Evolutionary conservation across 1,284 basidiomycete species (phyloP), one percentile per base, ranked within the genome.

Genomic region (Retiboletus flavoniger): DNA sequence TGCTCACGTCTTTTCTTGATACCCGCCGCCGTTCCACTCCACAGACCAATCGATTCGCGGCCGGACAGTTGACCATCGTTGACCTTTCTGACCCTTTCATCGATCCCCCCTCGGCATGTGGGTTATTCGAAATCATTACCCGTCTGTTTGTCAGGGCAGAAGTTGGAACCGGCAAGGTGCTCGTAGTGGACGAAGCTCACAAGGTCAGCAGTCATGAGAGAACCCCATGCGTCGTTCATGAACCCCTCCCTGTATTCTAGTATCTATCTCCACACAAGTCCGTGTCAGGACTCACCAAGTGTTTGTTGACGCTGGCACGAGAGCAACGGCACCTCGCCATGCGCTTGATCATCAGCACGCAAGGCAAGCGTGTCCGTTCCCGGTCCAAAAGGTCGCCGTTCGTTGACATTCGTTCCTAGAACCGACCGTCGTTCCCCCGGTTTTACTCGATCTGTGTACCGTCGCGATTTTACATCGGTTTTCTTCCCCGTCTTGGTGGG

Each of bases 71-170:
- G 4, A 85, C 83, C 0, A 81, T 88, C 14, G 62, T 87, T 0
- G 86, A 88, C 57, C 72, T 89, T 0, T 87, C 87, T 0, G 87
- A 88, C 55, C 85, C 86, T 0, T 90, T 89, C 61, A 78, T 89
- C 32, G 87, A 89, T 60, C 70, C 83, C 2, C 74, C 72, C 0
- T 80, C 83, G 1, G 87, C 87, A 0, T 87, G 85, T 54, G 80
- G 81, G 0, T 64, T 89, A 2, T 90, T 89, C 55, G 85, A 90
- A 56, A 87, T 89, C 13, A 68, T 87, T 0, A 75, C 79, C 0
- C 75, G 87, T 26, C 61, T 87, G 1, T 90, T 89, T 60, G 77
- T 87, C n/a, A 75, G 85, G 17, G 76, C 82, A 0, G 72, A 83
- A 11, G 75, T 87, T 1, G 74, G 69, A 3, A 83, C 82, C 0